Conservation (phyloP, 1,139 yeast genomes). For the Debaryomycetaceae sp. region DNA sequence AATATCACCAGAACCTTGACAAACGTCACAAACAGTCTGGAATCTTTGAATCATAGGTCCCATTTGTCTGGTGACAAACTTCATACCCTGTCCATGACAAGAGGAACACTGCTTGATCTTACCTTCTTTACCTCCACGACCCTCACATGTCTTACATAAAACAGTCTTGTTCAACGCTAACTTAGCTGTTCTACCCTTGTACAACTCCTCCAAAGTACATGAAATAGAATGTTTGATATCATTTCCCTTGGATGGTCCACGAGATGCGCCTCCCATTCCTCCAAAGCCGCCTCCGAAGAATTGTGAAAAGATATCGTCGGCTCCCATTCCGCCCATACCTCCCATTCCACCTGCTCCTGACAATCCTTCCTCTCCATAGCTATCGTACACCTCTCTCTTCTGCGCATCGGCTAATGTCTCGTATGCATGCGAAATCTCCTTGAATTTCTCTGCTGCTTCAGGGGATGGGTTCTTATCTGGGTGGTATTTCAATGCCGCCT, state of each 20-base stretch:
- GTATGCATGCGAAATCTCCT: conserved; percentile 87
- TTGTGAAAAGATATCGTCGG: conserved; percentile 88
- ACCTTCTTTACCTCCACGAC: conserved; percentile 95
- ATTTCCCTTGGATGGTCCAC: conserved; percentile 86
- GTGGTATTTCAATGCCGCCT: conserved; percentile 87
- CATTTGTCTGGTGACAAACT: conserved; percentile 95
- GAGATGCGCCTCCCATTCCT: conserved; percentile 58
- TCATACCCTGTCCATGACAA: conserved; percentile 90
- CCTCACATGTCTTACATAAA: conserved; percentile 84
- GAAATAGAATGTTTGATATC: conserved; percentile 87
- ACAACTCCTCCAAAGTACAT: conserved; percentile 88
- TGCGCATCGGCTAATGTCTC: conserved; percentile 83
- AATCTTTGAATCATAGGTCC: conserved; percentile 99
- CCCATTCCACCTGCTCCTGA: conserved; percentile 69
- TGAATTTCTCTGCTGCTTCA: conserved; percentile 95
- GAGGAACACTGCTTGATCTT: conserved; percentile 81
- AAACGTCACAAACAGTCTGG: conserved; percentile 90
- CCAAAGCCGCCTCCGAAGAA: conserved; percentile 75
- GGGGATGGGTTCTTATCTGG: conserved; percentile 82
- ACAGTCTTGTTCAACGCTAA: conserved; percentile 91
- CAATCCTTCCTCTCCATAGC: conserved; percentile 90
- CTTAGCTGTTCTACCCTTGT: conserved; percentile 93
- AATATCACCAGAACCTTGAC: conserved; percentile 91
- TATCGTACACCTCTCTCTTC: conserved; percentile 86
- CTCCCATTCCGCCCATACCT: conserved; percentile 74